Conservation (phyloP, 164 flowering plant species). For the Piper betle region DNA sequence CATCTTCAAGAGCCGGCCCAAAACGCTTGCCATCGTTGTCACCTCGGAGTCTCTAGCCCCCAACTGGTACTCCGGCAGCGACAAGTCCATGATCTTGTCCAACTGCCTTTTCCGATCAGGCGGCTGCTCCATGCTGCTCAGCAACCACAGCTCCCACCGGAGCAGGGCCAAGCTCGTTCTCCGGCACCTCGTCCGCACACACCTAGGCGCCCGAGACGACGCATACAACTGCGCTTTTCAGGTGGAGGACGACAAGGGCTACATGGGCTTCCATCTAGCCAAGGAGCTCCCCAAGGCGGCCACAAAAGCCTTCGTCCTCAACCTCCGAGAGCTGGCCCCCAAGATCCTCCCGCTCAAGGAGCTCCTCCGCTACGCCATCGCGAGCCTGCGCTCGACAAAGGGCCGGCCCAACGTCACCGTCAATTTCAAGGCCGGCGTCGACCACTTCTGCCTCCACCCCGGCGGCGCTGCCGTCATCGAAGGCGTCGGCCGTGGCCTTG, state of each 20-base stretch:
- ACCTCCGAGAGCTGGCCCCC: conserved; percentile 30
- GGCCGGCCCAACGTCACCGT: conserved; percentile 8
- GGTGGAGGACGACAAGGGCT: conserved; percentile 2
- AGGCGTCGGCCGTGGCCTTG: conserved; percentile 31
- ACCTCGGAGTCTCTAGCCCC: conserved; percentile 5
- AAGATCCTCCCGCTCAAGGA: conserved; percentile 32
- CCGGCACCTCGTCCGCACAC: conserved; percentile 6
- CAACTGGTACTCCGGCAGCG: conserved; percentile 5
- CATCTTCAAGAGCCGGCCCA: conserved; percentile 1
- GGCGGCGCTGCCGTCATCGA: conserved; percentile 45
- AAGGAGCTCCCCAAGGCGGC: conserved; percentile 41
- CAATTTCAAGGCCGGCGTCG: conserved; percentile 37
- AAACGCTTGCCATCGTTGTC: conserved; percentile 3
- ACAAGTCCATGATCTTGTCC: conserved; percentile 8
- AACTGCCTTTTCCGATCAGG: conserved; percentile 10
- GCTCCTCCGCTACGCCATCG: too few relatives aligned
- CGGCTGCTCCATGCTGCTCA: conserved; percentile 8
- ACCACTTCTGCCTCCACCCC: conserved; percentile 53
- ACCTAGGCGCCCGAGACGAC: conserved; percentile 6
- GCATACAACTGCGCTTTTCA: conserved; percentile 10
- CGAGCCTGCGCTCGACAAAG: background rate
- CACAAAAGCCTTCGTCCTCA: conserved; percentile 27
- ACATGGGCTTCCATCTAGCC: conserved; percentile 4
- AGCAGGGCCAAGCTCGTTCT: conserved; percentile 2
- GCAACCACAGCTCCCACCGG: background rate